Evolutionary conservation across 306 rosid genomes (phyloP).

Genomic region (Sesbania bispinosa): DNA sequence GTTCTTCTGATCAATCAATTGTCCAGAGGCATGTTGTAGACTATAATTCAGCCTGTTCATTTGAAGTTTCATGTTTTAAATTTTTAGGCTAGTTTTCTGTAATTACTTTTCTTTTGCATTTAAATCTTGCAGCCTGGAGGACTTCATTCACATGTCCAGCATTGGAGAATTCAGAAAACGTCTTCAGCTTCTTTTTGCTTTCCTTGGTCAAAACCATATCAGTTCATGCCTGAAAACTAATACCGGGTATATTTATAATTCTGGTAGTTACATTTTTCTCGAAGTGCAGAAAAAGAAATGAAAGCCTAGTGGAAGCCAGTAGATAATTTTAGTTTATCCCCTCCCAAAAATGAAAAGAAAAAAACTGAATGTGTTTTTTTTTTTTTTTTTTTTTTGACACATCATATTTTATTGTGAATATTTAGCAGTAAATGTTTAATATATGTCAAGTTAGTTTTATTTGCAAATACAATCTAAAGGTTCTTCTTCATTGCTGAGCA

Average conservation of each 20-base stretch:
- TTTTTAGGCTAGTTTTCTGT: constrained; percentile 2
- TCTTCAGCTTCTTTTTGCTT: constrained; percentile 87
- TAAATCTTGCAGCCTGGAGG: constrained; percentile 69
- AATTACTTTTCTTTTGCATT: neutral
- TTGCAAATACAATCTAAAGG: neutral
- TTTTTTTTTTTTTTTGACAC: neutral
- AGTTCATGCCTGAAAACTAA: constrained; percentile 37
- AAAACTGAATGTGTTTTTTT: neutral
- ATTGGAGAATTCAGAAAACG: constrained; percentile 85
- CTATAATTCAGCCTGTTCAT: neutral
- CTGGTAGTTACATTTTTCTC: neutral
- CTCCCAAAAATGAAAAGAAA: neutral
- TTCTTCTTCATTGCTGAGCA: constrained; percentile 9
- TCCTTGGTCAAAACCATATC: constrained; percentile 68
- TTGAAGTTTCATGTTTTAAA: neutral
- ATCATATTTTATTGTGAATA: neutral
- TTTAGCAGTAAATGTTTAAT: neutral
- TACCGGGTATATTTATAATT: constrained; percentile 48
- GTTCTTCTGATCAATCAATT: constrained; percentile 35
- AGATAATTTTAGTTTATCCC: neutral
- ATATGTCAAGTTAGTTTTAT: neutral
- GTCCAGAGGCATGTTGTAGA: constrained; percentile 49
- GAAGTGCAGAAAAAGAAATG: neutral
- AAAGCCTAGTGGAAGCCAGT: neutral
- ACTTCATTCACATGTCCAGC: constrained; percentile 77